Percentiles rank a stretch among this genome's conserved stretches.
These are phyloP conservation scores for Arachis stenosperma DNA, from an alignment of 306 rosid genomes.

Conservation along the genomic window DNA sequence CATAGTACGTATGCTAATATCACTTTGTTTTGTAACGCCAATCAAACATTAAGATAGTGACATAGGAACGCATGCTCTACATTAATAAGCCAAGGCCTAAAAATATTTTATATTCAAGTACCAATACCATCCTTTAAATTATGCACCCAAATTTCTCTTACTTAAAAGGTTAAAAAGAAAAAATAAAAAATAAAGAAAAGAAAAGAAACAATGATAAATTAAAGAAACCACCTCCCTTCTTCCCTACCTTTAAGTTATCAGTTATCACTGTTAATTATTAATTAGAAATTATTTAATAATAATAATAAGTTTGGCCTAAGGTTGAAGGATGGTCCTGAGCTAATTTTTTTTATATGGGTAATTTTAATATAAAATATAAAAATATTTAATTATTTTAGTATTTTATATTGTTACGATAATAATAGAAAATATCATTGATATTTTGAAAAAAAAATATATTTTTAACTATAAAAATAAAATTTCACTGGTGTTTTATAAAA, in stretches of 20 bases:
- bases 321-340: slow-evolving; percentile 52
- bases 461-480: too few species aligned
- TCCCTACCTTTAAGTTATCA: slow-evolving; percentile 22
- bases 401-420: too few species aligned
- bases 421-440: too few species aligned
- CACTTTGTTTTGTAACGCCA: not conserved
- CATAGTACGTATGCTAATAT: not conserved
- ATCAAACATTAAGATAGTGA: slow-evolving; percentile 1
- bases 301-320: slow-evolving; percentile 37
- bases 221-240: slow-evolving; percentile 40
- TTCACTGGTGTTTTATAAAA: too few species aligned
- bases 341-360: too few species aligned
- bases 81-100: not conserved
- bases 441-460: too few species aligned
- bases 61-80: not conserved
- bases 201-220: slow-evolving; percentile 43
- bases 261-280: slow-evolving; percentile 33
- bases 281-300: slow-evolving; percentile 28
- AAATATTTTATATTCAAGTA: slow-evolving; percentile 33
- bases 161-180: not conserved
- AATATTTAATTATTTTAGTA: too few species aligned
- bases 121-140: slow-evolving; percentile 34
- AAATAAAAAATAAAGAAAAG: slow-evolving; percentile 18
- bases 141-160: slow-evolving; percentile 35
- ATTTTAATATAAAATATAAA: too few species aligned